Evolutionary conservation across 148 eudicot genomes (phyloP), one percentile per base, ranked within the genome.

Genomic region (Rhododendron molle): DNA sequence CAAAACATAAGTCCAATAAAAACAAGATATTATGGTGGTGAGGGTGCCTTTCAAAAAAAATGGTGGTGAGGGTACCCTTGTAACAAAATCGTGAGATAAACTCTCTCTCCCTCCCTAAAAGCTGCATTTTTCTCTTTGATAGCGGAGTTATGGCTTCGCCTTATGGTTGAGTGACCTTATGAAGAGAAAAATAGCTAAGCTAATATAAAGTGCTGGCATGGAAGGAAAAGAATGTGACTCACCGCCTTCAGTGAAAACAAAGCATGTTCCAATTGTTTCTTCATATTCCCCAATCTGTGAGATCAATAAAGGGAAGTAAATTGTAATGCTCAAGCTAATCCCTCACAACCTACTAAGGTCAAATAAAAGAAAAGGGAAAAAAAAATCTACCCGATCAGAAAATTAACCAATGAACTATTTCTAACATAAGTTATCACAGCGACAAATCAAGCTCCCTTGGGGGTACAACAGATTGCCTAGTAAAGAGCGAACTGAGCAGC

Each of bases 241-340:
- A 92, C 94, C 95, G 6, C 76, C 90, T 85, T 93, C 98, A 44
- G 88, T 91, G 86, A 95, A 94, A 46, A 93, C 91, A 82, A 95
- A 87, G 89, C 96, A 94, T 78, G 98, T 92, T 85, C 98, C 98
- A 50, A 92, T 85, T 56, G 97, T 95, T 89, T 95, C 98, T 89
- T 93, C 94, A 78, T 95, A 95, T 85, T 92, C 93, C 50, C 97
- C 97, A 83, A 94, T 88, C 97, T 95, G 85, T 54, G 32, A 86
- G 20, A 44, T 62, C 36, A 74, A 81, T 8, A 72, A 73, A 52
- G 40, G 58, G 16, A 32, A 21, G 81, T 81, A 36, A 56, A 81
- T 81, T 44, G 43, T 36, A 60, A 56, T 34, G 38, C 67, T 62
- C 67, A 81, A 15, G 81, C 28, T 28, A 30, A 49, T 15, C 3